A percentile compares a stretch with the other conserved stretches of the same genome.
Conservation (phyloP, 2,329 filamentous ascomycete genomes). For the Pseudocercospora musae region DNA sequence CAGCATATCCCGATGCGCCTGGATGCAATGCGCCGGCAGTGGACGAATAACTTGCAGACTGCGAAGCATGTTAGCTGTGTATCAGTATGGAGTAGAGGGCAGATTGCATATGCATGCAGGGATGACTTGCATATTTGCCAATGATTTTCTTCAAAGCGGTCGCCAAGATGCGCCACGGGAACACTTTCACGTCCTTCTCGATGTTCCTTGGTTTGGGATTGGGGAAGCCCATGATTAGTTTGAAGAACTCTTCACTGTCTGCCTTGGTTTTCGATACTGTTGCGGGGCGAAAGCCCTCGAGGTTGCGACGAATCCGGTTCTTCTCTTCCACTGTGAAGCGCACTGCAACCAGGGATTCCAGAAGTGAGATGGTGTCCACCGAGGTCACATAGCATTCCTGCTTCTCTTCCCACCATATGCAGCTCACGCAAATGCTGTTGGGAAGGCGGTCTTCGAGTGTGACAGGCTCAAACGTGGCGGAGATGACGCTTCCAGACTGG, state of each 20-base stretch:
- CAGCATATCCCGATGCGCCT: conserved; percentile 27
- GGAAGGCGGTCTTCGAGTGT: conserved; percentile 73
- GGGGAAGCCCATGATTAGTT: conserved; percentile 96
- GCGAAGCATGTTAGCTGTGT: conserved; percentile 35
- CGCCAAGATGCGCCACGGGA: conserved; percentile 87
- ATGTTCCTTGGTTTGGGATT: conserved; percentile 95
- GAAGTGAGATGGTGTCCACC: conserved; percentile 92
- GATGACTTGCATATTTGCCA: conserved; percentile 76
- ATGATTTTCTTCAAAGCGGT: conserved; percentile 96
- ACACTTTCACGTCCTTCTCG: conserved; percentile 98
- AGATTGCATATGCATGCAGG: conserved; percentile 28
- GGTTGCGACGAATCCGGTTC: conserved; percentile 91
- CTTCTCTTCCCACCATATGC: conserved; percentile 95
- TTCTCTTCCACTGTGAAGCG: conserved; percentile 96
- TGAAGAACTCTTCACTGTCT: conserved; percentile 97
- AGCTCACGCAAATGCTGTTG: conserved; percentile 91
- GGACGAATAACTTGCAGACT: conserved; percentile 68
- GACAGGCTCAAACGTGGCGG: conserved; percentile 74
- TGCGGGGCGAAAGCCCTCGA: conserved; percentile 87
- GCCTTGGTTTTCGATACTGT: conserved; percentile 91
- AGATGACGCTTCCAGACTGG: conserved; percentile 78
- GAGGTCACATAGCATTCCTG: conserved; percentile 90
- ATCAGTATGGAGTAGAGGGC: conserved; percentile 20
- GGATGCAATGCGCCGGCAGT: conserved; percentile 52
- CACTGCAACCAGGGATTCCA: conserved; percentile 82